A percentile compares a stretch with the other conserved stretches of the same genome.
Evolutionary conservation across 2,329 filamentous ascomycete species (phyloP).

Genomic region (Aspergillus calidoustus): DNA sequence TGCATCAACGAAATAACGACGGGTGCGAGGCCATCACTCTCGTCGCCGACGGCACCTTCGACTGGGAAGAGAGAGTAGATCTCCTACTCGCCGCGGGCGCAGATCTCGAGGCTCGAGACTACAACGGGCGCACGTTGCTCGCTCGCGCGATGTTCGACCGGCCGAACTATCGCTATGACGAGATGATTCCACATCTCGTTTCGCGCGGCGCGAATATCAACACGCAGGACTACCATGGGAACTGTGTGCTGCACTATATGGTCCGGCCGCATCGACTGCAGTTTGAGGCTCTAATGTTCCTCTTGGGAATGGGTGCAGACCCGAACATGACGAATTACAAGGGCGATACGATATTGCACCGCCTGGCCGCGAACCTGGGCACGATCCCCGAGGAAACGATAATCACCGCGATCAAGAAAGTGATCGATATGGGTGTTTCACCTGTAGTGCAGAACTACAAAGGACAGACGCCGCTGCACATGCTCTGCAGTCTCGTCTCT

Average conservation of each 20-base stretch:
- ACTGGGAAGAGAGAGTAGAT: slow-evolving; percentile 7
- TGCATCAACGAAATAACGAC: slow-evolving; percentile 3
- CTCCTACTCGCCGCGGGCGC: slow-evolving; percentile 17
- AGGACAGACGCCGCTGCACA: slow-evolving; percentile 24
- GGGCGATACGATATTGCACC: slow-evolving; percentile 24
- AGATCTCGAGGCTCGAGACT: slow-evolving; percentile 24
- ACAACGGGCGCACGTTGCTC: slow-evolving; percentile 21
- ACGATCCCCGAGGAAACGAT: slow-evolving; percentile 7
- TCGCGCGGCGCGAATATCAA: slow-evolving; percentile 22
- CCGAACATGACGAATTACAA: slow-evolving; percentile 20
- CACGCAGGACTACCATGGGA: slow-evolving; percentile 24
- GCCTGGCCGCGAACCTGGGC: slow-evolving; percentile 17
- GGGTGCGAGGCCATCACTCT: slow-evolving; percentile 11
- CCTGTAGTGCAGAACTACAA: slow-evolving; percentile 14
- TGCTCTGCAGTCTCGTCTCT: slow-evolving; percentile 18
- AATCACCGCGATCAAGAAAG: not conserved
- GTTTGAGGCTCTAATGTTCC: slow-evolving; percentile 12
- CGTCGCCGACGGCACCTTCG: not conserved
- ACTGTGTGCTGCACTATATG: slow-evolving; percentile 18
- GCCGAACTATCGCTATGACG: slow-evolving; percentile 4
- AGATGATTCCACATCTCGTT: slow-evolving; percentile 8
- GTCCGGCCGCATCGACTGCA: not conserved
- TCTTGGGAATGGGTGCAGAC: slow-evolving; percentile 23
- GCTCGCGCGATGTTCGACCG: not conserved
- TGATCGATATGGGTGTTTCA: slow-evolving; percentile 3